These are phyloP conservation scores for Solanum stenotomum DNA, from an alignment of 257 asterid genomes.

Conservation along the genomic window DNA sequence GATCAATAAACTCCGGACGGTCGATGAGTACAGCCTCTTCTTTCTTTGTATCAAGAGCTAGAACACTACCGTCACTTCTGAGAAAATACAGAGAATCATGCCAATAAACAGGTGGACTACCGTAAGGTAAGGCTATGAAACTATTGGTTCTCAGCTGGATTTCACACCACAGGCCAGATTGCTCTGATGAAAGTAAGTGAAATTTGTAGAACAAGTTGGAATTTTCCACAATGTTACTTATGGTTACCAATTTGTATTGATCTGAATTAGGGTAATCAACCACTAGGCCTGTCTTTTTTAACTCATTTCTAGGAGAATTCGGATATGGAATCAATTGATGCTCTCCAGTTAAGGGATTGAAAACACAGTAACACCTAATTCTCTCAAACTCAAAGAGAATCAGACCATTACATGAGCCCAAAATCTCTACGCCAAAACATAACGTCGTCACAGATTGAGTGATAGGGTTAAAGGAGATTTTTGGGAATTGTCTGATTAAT, in stretches of 20 bases:
- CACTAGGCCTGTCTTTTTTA: background rate
- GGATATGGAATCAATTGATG: too few relatives aligned
- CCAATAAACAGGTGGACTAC: background rate
- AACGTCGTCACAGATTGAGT: too few relatives aligned
- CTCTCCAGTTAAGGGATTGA: too few relatives aligned
- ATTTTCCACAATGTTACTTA: background rate
- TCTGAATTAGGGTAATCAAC: background rate
- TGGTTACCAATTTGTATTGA: background rate
- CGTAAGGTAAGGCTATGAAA: background rate
- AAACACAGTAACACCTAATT: too few relatives aligned
- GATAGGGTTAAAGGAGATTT: too few relatives aligned
- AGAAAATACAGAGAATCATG: background rate
- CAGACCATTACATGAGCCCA: too few relatives aligned
- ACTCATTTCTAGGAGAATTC: too few relatives aligned
- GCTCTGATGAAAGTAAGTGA: background rate
- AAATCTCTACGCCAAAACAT: too few relatives aligned
- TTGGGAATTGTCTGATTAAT: too few relatives aligned
- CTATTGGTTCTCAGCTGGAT: background rate
- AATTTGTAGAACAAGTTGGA: background rate
- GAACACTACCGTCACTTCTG: background rate
- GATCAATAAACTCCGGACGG: background rate
- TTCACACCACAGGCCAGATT: background rate
- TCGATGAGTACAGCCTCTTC: too few relatives aligned
- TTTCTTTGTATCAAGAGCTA: background rate
- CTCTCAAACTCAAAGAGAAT: too few relatives aligned